These are phyloP conservation scores for Saccharum hybrid DNA, from an alignment of 202 grass and related monocot genomes.

Conservation along the genomic window DNA sequence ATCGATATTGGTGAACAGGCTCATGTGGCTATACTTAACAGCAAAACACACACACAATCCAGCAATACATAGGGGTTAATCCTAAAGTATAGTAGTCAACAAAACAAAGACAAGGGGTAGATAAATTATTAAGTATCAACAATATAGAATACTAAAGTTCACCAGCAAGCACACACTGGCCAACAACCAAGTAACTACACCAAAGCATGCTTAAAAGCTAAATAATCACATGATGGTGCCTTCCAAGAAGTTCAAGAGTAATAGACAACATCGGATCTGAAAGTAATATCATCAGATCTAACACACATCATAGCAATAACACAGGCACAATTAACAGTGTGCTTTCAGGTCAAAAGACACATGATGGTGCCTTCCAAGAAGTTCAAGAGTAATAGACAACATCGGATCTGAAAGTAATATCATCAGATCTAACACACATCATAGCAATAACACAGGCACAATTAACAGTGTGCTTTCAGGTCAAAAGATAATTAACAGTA, in stretches of 20 bases:
- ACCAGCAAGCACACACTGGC: neutral
- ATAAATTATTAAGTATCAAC: neutral
- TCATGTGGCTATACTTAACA: neutral
- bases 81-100: neutral
- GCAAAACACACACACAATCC: neutral
- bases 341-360: neutral
- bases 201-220: neutral
- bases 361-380: neutral
- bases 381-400: neutral
- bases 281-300: slow-evolving; percentile 8
- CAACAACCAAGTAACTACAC: slow-evolving; percentile 13
- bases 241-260: neutral
- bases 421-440: neutral
- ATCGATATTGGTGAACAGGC: neutral
- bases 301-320: neutral
- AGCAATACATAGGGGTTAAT: too few relatives aligned
- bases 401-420: slow-evolving; percentile 9
- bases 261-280: slow-evolving; percentile 7
- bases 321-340: slow-evolving; percentile 1
- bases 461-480: slow-evolving; percentile 8
- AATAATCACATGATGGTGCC: neutral
- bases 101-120: neutral
- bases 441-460: slow-evolving; percentile 8
- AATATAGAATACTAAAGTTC: neutral
- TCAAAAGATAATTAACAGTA: neutral